Evolutionary conservation across 768 basidiomycete species (phyloP).

Genomic region (Psilocybe sp.): DNA sequence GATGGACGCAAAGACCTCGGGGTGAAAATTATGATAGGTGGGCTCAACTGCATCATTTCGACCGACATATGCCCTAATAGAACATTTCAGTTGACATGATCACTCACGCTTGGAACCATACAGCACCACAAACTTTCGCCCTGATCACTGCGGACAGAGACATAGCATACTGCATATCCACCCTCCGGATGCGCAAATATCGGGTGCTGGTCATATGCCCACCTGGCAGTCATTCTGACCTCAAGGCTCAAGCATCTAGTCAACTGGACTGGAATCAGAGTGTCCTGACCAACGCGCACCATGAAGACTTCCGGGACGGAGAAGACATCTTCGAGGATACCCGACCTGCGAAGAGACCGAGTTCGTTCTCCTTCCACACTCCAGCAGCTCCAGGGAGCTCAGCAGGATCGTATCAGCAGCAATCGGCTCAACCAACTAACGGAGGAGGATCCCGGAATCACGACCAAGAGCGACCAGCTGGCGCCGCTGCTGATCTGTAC

Average conservation of each 20-base stretch:
- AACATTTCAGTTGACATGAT: constrained; percentile 58
- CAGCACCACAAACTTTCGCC: constrained; percentile 43
- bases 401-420: too few relatives aligned
- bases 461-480: background rate
- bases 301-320: background rate
- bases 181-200: constrained; percentile 51
- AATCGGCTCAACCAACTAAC: too few relatives aligned
- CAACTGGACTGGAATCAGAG: constrained; percentile 42
- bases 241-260: constrained; percentile 53
- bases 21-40: constrained; percentile 29
- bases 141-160: constrained; percentile 69
- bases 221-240: constrained; percentile 35
- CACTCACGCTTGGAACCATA: constrained; percentile 62
- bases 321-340: background rate
- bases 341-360: background rate
- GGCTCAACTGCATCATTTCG: background rate
- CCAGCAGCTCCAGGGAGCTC: too few relatives aligned
- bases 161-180: constrained; percentile 61
- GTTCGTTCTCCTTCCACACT: background rate
- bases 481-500: background rate
- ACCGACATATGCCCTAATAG: background rate
- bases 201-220: constrained; percentile 50
- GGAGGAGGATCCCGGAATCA: too few relatives aligned
- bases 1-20: constrained; percentile 24
- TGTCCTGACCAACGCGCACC: constrained; percentile 9